A percentile compares a stretch with the other conserved stretches of the same genome.
phyloP scores from a whole-genome alignment of 805 yeast species.

The Sugiyamaella boreocaroliniensis region DNA sequence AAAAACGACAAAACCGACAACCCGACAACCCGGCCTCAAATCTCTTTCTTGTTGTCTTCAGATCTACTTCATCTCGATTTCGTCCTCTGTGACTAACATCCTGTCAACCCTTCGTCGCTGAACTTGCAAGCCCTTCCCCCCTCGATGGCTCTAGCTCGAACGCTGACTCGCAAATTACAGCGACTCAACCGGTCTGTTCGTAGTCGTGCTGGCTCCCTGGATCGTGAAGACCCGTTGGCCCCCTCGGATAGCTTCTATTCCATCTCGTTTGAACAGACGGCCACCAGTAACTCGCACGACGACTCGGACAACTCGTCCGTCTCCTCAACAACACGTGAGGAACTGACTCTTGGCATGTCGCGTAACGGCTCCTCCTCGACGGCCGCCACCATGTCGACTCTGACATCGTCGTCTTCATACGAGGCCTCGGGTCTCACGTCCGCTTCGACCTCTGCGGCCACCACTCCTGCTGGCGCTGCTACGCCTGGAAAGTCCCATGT shows the following conservation, averaged over 20 bases:
- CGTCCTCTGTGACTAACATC: no score
- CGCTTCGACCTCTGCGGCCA: not conserved
- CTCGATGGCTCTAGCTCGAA: conserved; percentile 15
- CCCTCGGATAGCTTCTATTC: conserved; percentile 17
- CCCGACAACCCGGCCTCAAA: no score
- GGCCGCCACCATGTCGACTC: not conserved
- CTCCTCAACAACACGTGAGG: conserved; percentile 1
- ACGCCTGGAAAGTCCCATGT: conserved; percentile 1
- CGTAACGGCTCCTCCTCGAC: conserved; percentile 5
- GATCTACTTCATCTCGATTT: no score
- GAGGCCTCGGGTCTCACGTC: not conserved
- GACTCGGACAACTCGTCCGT: conserved; percentile 7
- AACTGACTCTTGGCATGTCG: not conserved
- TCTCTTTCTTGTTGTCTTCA: no score
- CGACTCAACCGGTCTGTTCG: conserved; percentile 9
- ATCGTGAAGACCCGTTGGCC: not conserved
- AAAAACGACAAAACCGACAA: no score
- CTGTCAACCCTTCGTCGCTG: no score
- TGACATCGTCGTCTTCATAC: conserved; percentile 2
- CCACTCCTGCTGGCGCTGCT: conserved; percentile 7
- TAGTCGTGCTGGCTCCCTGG: not conserved
- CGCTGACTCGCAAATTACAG: conserved; percentile 17
- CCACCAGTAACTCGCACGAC: not conserved
- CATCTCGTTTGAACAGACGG: conserved; percentile 17
- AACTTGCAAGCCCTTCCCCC: not conserved